phyloP scores from a whole-genome alignment of 1,284 basidiomycete genomes.

The Austropuccinia psidii region DNA sequence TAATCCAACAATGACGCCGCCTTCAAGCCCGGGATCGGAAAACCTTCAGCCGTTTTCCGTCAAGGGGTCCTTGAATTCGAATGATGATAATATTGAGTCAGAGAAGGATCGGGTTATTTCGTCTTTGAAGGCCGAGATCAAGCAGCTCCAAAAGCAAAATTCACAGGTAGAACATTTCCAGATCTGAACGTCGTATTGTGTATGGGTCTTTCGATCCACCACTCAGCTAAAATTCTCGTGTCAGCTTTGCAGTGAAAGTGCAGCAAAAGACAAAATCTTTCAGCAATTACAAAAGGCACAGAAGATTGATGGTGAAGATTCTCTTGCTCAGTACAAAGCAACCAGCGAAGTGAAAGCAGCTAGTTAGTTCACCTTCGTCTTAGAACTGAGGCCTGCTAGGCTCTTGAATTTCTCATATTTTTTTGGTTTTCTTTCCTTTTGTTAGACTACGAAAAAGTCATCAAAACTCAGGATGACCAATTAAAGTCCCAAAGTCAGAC shows the following conservation, averaged over 20 bases:
- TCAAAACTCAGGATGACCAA: neutral
- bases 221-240: neutral
- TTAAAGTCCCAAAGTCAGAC: neutral
- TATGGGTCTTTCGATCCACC: neutral
- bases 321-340: constrained; percentile 7
- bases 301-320: constrained; percentile 16
- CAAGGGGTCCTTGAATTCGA: neutral
- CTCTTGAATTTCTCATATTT: neutral
- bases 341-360: neutral
- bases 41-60: no score
- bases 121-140: neutral
- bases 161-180: neutral
- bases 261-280: constrained; percentile 19
- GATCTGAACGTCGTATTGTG: neutral
- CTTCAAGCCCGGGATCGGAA: no score
- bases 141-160: neutral
- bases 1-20: no score
- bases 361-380: neutral
- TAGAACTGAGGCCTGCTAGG: neutral
- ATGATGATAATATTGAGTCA: neutral
- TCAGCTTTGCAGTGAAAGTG: constrained; percentile 17
- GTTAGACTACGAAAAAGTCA: neutral
- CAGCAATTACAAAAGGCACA: constrained; percentile 20
- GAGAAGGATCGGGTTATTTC: neutral
- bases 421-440: neutral